These are phyloP conservation scores for Alternaria sp. DNA, from an alignment of 2,329 filamentous ascomycete species.

Conservation along the genomic window DNA sequence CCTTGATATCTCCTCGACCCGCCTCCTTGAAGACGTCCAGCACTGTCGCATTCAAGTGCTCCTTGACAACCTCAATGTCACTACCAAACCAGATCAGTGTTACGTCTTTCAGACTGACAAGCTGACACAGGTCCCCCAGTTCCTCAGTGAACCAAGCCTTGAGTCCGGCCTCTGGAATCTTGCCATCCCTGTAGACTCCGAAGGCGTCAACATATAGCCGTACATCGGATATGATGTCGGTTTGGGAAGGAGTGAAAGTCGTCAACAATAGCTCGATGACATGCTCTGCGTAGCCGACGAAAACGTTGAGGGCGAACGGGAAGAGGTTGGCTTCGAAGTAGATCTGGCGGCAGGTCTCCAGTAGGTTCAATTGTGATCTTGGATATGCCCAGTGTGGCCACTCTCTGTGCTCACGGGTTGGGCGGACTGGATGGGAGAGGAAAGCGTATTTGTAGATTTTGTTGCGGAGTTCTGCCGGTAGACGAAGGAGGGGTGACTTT, in stretches of 20 bases:
- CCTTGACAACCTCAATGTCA: not conserved
- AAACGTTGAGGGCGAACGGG: slow-evolving; percentile 5
- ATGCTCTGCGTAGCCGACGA: slow-evolving; percentile 4
- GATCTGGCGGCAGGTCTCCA: slow-evolving; percentile 1
- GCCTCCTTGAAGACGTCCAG: not conserved
- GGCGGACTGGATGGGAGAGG: not conserved
- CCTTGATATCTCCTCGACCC: not conserved
- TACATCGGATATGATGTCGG: not conserved
- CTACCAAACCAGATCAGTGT: slow-evolving; percentile 2
- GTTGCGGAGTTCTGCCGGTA: slow-evolving; percentile 12
- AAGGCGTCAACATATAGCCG: slow-evolving; percentile 2
- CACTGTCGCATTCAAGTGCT: not conserved
- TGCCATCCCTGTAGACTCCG: slow-evolving; percentile 1
- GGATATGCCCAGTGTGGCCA: slow-evolving; percentile 2
- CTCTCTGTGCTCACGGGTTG: not conserved
- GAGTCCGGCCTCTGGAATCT: not conserved
- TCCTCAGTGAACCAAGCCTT: not conserved
- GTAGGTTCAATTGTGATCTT: not conserved
- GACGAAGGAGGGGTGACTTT: slow-evolving; percentile 8
- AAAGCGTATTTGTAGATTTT: slow-evolving; percentile 12
- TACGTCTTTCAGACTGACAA: not conserved
- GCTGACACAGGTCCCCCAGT: not conserved
- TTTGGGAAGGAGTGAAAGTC: not conserved
- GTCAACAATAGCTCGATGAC: slow-evolving; percentile 3
- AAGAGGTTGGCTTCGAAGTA: slow-evolving; percentile 5